Evolutionary conservation across 2,329 filamentous ascomycete genomes (phyloP), one percentile per base, ranked within the genome.

Genomic region (Dactylellina parvicollis): DNA sequence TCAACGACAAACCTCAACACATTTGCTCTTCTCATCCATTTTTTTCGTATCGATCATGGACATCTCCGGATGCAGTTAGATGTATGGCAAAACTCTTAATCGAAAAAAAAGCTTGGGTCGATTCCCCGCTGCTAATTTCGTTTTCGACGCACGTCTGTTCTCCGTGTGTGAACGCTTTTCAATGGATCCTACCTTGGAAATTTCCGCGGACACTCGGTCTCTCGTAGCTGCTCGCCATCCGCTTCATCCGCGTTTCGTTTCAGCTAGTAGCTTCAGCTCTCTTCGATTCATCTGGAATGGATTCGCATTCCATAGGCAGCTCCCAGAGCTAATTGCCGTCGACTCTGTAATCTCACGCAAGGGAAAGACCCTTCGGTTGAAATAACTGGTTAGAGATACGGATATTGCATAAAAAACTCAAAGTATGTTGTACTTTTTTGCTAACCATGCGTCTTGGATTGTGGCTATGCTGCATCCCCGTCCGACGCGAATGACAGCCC

Each of bases 381-480:
- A 49, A 30, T 34, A 22, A 54, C 32, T 54, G 49, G 28, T 20
- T 34, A 10, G 49, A 54, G 30, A 54, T 54, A 38, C 50, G 34
- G 28, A 34, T n/a, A 20, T 56, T 42, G 34, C 52, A 56, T 49
- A 56, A 28, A 42, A 38, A 56, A 14, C 30, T 30, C 16, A 42
- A 56, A 40, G 34, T 22, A 24, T 56, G 52, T 56, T 56, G 52
- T 16, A 26, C 22, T 28, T 26, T 18, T 30, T 14, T n/a, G 12
- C 20, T 12, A 65, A 65, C 49, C 49, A 55, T 67, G 62, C 62
- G 59, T 20, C 38, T 49, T 66, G 18, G 61, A 67, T 67, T 67
- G 62, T 67, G 62, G 62, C 62, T 67, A 67, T 67, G 62, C 62
- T 67, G 62, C 62, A 67, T 67, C 62, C 52, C 55, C 62, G 44